A percentile compares a stretch with the other conserved stretches of the same genome.
These are phyloP conservation scores for Verbena officinalis DNA, from an alignment of 257 asterid genomes.

Conservation along the genomic window DNA sequence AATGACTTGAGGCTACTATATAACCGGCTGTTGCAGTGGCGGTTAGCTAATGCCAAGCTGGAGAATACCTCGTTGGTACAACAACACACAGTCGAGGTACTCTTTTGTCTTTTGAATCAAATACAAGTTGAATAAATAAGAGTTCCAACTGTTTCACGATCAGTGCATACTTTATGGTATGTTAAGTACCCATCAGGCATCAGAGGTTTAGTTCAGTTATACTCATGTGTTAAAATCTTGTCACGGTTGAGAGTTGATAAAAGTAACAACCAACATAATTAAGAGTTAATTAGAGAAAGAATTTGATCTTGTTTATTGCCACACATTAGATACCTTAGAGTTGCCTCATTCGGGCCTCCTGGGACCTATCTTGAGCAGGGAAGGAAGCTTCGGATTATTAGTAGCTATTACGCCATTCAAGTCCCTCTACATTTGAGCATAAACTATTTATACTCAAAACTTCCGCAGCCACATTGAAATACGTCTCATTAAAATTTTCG, in stretches of 20 bases:
- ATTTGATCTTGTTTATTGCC: constrained; percentile 1
- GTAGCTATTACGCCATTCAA: background rate
- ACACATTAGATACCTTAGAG: constrained; percentile 11
- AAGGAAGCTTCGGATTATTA: constrained; percentile 6
- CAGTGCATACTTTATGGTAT: background rate
- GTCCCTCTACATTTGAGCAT: background rate
- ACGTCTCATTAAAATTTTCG: background rate
- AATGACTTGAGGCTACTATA: constrained; percentile 70
- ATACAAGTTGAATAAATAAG: background rate
- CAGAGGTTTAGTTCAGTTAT: constrained; percentile 3
- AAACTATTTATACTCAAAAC: background rate
- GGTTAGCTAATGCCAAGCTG: constrained; percentile 68
- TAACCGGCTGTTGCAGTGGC: constrained; percentile 86
- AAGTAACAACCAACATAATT: constrained; percentile 3
- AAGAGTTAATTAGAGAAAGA: constrained; percentile 10
- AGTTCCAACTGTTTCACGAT: background rate
- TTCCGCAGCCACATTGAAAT: constrained; percentile 7
- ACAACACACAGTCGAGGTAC: constrained; percentile 68
- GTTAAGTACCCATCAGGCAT: too few relatives aligned
- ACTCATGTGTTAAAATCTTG: constrained; percentile 10
- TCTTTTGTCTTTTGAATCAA: constrained; percentile 5
- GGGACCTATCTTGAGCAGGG: constrained; percentile 18
- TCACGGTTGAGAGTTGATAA: constrained; percentile 8
- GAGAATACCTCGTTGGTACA: constrained; percentile 58
- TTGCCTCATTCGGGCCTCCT: constrained; percentile 16